Conservation (phyloP, 192 early-diverging fungal genomes). For the Phycomyces blakesleeanus region DNA sequence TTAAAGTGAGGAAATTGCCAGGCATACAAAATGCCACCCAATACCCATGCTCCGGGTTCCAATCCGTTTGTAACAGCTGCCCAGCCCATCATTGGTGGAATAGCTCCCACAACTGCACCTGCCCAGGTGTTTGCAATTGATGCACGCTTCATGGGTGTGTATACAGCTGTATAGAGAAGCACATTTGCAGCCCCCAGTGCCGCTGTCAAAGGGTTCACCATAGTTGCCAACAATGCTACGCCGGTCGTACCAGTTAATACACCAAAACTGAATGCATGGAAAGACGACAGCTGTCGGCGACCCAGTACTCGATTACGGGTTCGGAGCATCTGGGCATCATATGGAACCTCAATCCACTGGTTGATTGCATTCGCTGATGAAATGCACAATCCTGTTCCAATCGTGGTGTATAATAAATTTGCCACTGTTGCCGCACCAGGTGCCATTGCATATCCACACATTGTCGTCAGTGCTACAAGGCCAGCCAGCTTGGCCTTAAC, state of each 20-base stretch:
- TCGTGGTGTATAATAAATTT: constrained; percentile 75
- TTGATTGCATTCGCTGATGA: constrained; percentile 91
- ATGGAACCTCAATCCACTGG: constrained; percentile 94
- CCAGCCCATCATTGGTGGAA: constrained; percentile 99
- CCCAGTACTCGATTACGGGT: constrained; percentile 87
- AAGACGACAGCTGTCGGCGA: constrained; percentile 66
- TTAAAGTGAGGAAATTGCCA: constrained; percentile 99
- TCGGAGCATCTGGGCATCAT: constrained; percentile 95
- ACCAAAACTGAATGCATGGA: constrained; percentile 78
- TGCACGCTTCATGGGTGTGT: constrained; percentile 92
- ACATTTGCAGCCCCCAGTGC: constrained; percentile 80
- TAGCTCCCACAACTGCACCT: constrained; percentile 89
- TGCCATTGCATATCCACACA: constrained; percentile 92
- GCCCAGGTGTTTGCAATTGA: constrained; percentile 95
- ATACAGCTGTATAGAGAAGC: constrained; percentile 82
- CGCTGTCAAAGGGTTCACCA: constrained; percentile 88
- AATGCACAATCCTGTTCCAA: constrained; percentile 85
- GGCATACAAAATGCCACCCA: constrained; percentile 81
- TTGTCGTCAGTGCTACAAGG: constrained; percentile 88
- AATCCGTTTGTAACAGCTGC: constrained; percentile 75
- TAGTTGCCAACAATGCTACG: constrained; percentile 53
- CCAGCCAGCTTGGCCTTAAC: constrained; percentile 84
- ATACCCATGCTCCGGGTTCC: constrained; percentile 74
- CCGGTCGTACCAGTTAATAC: constrained; percentile 65
- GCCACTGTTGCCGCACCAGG: constrained; percentile 59